Evolutionary conservation across 495 filamentous ascomycete genomes (phyloP), one percentile per base, ranked within the genome.

Genomic region (Hypoxylon crocopeplum): DNA sequence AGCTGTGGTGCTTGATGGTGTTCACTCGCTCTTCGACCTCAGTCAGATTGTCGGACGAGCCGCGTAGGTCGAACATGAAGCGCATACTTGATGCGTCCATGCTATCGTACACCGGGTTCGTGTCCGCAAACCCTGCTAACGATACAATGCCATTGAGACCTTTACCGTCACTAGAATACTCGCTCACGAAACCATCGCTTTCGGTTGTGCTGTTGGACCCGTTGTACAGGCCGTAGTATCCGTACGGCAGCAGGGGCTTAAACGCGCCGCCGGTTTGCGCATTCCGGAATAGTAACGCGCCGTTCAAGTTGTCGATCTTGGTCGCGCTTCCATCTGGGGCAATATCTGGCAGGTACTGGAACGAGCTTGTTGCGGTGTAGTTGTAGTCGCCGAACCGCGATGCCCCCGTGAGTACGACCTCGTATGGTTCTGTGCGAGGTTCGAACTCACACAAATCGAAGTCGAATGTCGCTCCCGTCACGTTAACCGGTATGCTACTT

Each of bases 11-110:
- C 42, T 79, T 79, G 24, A 85, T 77, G 3, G 69, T 66, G 5
- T 75, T 67, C 34, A 89, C 79, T 36, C 86, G 82, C 29, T 78
- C 65, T 5, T 65, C 62, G 0, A 88, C 78, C 16, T 75, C 70
- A 1, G 77, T 81, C 0, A 74, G 58, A 62, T 89, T 88, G 59
- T 79, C 78, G 70, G 85, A 88, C 3, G 75, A 77, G 53, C 80
- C 77, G 0, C 87, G 79, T 71, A 90, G 79, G 56, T 87, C 82
- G 60, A 85, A 89, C 80, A 87, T 84, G 48, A 84, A 78, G 60
- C 75, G 82, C n/a, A 89, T 70, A n/a, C 76, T 77, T 24, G 83
- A 59, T 47, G 74, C 62, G 57, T 87, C 82, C 67, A 84, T 79
- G 54, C 79, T 73, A 16, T 79, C 72, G 29, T 88, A 80, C 30